These are phyloP conservation scores for Aegilops bicornis DNA, from an alignment of 176 grass and related monocot genomes.

Conservation along the genomic window DNA sequence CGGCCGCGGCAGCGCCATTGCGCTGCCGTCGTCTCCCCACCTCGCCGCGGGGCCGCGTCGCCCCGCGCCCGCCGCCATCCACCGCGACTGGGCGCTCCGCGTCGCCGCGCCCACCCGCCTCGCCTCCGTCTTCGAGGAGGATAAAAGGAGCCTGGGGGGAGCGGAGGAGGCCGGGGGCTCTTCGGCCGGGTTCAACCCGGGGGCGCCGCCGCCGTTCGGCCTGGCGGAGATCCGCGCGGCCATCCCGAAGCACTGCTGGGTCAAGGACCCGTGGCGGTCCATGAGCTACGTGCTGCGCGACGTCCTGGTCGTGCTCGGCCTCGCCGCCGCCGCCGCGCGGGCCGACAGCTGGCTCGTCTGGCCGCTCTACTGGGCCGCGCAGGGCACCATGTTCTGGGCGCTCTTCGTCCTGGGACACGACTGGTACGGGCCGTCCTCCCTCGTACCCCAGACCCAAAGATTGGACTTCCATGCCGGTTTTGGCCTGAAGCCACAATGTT, in stretches of 20 bases:
- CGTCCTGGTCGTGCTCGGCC: conserved; percentile 67
- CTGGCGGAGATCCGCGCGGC: conserved; percentile 82
- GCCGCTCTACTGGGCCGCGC: conserved; percentile 94
- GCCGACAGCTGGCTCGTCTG: conserved; percentile 82
- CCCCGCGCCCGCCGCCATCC: conserved; percentile 31
- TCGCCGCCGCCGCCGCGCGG: conserved; percentile 72
- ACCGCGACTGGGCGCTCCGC: conserved; percentile 75
- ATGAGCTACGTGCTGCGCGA: conserved; percentile 90
- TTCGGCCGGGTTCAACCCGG: conserved; percentile 51
- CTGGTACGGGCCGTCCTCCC: conserved; percentile 49
- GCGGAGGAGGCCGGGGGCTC: conserved; percentile 6
- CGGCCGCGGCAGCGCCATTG: conserved; percentile 45
- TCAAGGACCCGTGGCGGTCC: conserved; percentile 81
- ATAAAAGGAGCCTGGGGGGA: conserved; percentile 9
- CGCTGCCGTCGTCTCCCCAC: conserved; percentile 13
- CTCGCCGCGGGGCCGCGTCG: conserved; percentile 36
- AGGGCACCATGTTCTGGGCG: conserved; percentile 99
- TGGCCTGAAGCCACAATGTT: background rate
- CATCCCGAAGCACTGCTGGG: conserved; percentile 97
- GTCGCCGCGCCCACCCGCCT: conserved; percentile 57
- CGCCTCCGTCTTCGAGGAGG: conserved; percentile 40
- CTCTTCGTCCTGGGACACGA: conserved; percentile 96
- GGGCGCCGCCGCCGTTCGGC: conserved; percentile 73
- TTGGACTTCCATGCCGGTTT: background rate
- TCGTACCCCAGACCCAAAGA: background rate